These are phyloP conservation scores for Beauveria brongniartii DNA, from an alignment of 2,329 filamentous ascomycete species.

Conservation along the genomic window DNA sequence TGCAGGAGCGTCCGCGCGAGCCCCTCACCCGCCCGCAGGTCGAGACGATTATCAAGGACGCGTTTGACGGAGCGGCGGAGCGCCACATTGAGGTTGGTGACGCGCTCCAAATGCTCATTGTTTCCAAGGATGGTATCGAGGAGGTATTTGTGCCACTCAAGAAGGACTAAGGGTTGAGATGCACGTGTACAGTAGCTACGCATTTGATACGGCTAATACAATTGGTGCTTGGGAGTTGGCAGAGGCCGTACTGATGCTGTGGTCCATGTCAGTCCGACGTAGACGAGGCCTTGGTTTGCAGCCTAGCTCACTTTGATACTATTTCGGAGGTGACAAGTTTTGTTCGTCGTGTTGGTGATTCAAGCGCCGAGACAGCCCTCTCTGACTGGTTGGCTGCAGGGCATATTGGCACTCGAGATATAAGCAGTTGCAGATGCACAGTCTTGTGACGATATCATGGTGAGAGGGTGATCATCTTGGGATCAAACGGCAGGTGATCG, in stretches of 20 bases:
- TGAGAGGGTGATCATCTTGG: no score
- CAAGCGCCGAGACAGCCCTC: no score
- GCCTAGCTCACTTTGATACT: neutral
- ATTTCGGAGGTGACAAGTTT: neutral
- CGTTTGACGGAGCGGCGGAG: slow-evolving; percentile 96
- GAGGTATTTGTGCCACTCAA: slow-evolving; percentile 81
- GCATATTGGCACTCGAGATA: no score
- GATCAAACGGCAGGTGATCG: no score
- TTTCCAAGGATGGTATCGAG: slow-evolving; percentile 80
- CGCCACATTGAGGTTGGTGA: slow-evolving; percentile 99
- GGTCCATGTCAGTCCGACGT: no score
- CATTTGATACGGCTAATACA: slow-evolving; percentile 3
- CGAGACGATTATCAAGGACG: slow-evolving; percentile 86
- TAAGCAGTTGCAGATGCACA: no score
- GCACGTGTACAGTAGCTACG: slow-evolving; percentile 25
- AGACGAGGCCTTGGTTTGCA: neutral
- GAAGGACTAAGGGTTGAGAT: slow-evolving; percentile 55
- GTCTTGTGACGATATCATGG: no score
- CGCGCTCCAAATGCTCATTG: slow-evolving; percentile 88
- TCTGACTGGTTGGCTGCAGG: no score
- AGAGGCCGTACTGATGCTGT: neutral
- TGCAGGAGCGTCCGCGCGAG: slow-evolving; percentile 62
- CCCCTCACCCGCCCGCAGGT: slow-evolving; percentile 67
- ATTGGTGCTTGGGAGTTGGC: neutral
- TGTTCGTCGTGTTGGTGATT: no score